Percentiles rank a stretch among this genome's conserved stretches.
phyloP scores from a whole-genome alignment of 2,329 filamentous ascomycete genomes.

The Pseudophaeomoniella oleicola region DNA sequence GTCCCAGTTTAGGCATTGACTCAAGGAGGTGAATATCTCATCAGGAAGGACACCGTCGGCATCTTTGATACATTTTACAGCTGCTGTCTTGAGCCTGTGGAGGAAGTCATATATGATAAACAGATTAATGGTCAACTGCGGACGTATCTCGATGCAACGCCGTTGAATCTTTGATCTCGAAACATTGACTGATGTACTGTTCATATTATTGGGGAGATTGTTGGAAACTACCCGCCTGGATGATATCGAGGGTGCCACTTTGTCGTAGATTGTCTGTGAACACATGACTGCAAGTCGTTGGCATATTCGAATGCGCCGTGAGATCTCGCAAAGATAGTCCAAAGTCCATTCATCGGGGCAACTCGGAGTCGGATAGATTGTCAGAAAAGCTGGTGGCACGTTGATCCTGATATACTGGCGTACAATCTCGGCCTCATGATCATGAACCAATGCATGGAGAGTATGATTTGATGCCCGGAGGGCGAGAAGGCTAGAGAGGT shows the following conservation, averaged over 20 bases:
- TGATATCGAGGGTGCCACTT: no score
- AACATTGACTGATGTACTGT: no score
- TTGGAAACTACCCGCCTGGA: no score
- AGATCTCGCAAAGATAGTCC: background rate
- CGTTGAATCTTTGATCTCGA: no score
- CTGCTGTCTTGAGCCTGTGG: background rate
- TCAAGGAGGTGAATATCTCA: background rate
- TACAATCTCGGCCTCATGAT: background rate
- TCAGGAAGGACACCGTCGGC: background rate
- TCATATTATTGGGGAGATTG: no score
- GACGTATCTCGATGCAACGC: background rate
- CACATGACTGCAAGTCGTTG: background rate
- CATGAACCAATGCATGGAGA: background rate
- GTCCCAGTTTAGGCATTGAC: background rate
- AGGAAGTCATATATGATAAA: background rate
- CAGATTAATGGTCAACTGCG: background rate
- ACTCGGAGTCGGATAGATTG: background rate
- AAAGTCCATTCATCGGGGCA: background rate
- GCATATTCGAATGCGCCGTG: background rate
- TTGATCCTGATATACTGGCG: background rate
- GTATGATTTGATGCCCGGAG: background rate
- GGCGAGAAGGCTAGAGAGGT: background rate
- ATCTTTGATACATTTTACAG: background rate
- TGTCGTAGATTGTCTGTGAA: background rate
- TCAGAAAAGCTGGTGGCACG: background rate